These are phyloP conservation scores for Cutaneotrichosporon dermatis DNA, from an alignment of 1,284 basidiomycete genomes.

Conservation along the genomic window DNA sequence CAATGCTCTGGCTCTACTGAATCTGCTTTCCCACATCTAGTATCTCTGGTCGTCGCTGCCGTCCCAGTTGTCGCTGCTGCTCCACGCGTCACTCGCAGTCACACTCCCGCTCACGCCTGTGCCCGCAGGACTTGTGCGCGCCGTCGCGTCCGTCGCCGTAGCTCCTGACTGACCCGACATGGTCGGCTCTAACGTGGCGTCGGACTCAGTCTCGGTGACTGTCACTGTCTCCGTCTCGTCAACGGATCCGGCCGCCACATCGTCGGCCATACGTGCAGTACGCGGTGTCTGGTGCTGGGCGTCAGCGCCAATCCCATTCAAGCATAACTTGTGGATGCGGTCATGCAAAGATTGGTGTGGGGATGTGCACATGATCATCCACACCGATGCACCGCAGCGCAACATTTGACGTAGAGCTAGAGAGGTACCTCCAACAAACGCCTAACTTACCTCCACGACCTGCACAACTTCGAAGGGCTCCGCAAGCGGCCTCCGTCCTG, in stretches of 20 bases:
- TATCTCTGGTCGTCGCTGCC: not conserved
- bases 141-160: not conserved
- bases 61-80: not conserved
- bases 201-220: not conserved
- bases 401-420: not conserved
- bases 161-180: not conserved
- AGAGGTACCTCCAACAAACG: not conserved
- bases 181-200: not conserved
- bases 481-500: not conserved
- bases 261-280: no score
- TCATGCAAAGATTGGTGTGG: no score
- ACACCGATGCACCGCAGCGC: not conserved
- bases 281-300: not conserved
- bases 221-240: not conserved
- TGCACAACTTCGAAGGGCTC: slow-evolving; percentile 1
- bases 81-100: not conserved
- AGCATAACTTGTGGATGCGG: no score
- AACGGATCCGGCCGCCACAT: no score
- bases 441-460: slow-evolving; percentile 1
- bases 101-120: not conserved
- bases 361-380: no score
- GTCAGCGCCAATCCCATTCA: not conserved
- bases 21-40: not conserved
- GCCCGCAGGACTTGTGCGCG: not conserved
- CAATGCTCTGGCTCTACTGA: no score